These are phyloP conservation scores for Coemansia sp. DNA, from an alignment of 192 early-diverging fungal genomes.

Conservation along the genomic window DNA sequence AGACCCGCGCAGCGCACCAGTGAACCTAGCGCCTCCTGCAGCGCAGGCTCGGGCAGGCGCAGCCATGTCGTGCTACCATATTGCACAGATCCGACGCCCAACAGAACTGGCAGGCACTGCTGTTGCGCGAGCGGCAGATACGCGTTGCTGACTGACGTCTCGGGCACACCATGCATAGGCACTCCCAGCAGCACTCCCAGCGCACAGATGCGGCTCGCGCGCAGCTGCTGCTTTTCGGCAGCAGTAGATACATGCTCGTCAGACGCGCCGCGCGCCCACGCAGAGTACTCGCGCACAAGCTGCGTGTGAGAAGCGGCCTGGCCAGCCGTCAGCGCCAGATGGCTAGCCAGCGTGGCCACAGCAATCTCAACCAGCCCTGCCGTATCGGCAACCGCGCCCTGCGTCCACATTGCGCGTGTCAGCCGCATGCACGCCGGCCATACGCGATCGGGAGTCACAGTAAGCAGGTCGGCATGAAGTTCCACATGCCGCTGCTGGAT, in stretches of 20 bases:
- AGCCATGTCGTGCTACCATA: constrained; percentile 39
- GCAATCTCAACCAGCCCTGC: constrained; percentile 20
- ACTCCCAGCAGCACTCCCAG: constrained; percentile 36
- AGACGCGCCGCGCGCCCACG: constrained; percentile 15
- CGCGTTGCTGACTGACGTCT: constrained; percentile 28
- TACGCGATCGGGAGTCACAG: constrained; percentile 39
- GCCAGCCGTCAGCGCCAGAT: constrained; percentile 28
- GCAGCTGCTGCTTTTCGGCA: constrained; percentile 18
- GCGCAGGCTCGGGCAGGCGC: constrained; percentile 11
- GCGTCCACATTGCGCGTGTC: constrained; percentile 1
- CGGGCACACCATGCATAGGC: constrained; percentile 40
- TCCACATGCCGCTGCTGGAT: constrained; percentile 28
- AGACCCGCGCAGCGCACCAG: constrained; percentile 31
- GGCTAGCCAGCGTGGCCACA: constrained; percentile 18
- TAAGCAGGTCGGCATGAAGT: constrained; percentile 21
- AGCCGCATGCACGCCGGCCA: constrained; percentile 30
- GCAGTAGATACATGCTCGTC: too few species aligned
- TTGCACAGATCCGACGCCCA: constrained; percentile 32
- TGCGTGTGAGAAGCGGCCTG: constrained; percentile 8
- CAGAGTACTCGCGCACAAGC: constrained; percentile 16
- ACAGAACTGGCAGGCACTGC: constrained; percentile 14
- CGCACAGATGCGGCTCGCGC: constrained; percentile 17
- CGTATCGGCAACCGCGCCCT: background rate
- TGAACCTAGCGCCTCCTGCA: constrained; percentile 13
- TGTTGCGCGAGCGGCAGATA: constrained; percentile 29